Evolutionary conservation across 2,329 filamentous ascomycete genomes (phyloP), one percentile per base, ranked within the genome.

Genomic region (Periglandula ipomoeae): DNA sequence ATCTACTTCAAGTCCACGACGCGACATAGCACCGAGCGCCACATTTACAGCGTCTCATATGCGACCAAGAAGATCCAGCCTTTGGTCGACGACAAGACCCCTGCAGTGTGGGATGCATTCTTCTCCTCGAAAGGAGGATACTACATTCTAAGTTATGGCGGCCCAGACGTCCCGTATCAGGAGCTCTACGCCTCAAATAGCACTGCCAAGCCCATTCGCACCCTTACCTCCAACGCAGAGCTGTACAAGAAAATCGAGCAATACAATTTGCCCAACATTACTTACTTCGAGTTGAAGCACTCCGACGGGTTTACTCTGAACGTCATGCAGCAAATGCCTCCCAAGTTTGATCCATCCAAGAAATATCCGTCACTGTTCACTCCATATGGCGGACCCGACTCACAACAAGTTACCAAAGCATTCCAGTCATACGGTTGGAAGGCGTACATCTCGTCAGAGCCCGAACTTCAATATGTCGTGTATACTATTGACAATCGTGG

Each of bases 401-500:
- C 81, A 0, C 82, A 86, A 56, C 68, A 78, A 52, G 80, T 82
- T 1, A 65, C 58, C 48, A 84, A 85, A 61, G 58, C 63, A 1
- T 84, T 79, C 65, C 69, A 71, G 48, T 49, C 71, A 0, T 68
- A 80, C 23, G 70, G 71, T 55, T 86, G 78, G 77, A 73, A 74
- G 44, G 70, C 76, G 0, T 87, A 85, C 64, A 75, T 86, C 41
- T 69, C 79, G 0, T 84, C 81, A 0, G 82, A 87, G 55, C 79
- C 80, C 0, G 81, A 85, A 52, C 74, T 86, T 0, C 72, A 84
- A 58, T 86, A 79, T 65, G 76, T 85, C 45, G 77, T 77, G n/a
- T 78, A 81, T 63, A 82, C 77, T 0, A 76, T 87, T 6, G 83
- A 87, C 62, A 82, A 82, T 61, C 79, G 83, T 3, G 83, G 83